Percentiles rank a stretch among this genome's conserved stretches.
Conservation (phyloP, 306 rosid species). For the Gynostemma pentaphyllum region DNA sequence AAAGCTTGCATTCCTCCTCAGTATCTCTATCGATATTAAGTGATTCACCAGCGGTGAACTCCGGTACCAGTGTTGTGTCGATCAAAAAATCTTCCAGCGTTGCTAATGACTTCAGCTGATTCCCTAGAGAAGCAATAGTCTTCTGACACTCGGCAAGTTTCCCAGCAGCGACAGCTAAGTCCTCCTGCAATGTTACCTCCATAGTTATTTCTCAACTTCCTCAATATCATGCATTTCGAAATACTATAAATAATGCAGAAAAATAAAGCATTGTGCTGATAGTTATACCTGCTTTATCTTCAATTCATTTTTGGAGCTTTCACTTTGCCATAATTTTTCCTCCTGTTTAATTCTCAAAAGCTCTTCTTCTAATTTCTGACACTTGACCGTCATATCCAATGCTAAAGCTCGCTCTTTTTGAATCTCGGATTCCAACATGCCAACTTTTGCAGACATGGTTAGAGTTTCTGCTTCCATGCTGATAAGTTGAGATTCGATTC, state of each 20-base stretch:
- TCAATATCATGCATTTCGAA: slow-evolving; percentile 4
- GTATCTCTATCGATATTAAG: slow-evolving; percentile 22
- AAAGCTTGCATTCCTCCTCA: slow-evolving; percentile 47
- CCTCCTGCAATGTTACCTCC: slow-evolving; percentile 43
- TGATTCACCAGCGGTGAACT: slow-evolving; percentile 35
- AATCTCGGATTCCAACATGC: slow-evolving; percentile 42
- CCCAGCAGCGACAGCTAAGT: slow-evolving; percentile 72
- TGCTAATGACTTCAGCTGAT: slow-evolving; percentile 73
- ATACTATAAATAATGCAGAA: background rate
- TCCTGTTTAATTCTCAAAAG: slow-evolving; percentile 34
- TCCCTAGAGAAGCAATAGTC: slow-evolving; percentile 86
- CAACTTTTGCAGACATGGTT: slow-evolving; percentile 43
- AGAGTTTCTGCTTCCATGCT: slow-evolving; percentile 52
- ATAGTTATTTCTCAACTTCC: slow-evolving; percentile 4
- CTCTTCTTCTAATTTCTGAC: slow-evolving; percentile 47
- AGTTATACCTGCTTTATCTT: slow-evolving; percentile 68
- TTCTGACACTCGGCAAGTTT: slow-evolving; percentile 93
- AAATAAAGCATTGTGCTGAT: background rate
- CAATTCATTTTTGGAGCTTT: slow-evolving; percentile 33
- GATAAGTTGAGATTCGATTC: slow-evolving; percentile 44
- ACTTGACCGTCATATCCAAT: slow-evolving; percentile 31
- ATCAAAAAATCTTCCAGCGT: slow-evolving; percentile 82
- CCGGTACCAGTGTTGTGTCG: slow-evolving; percentile 50
- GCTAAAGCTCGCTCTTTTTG: slow-evolving; percentile 44
- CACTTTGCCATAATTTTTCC: slow-evolving; percentile 33